Conservation (phyloP, 192 early-diverging fungal species). For the Mortierella antarctica region DNA sequence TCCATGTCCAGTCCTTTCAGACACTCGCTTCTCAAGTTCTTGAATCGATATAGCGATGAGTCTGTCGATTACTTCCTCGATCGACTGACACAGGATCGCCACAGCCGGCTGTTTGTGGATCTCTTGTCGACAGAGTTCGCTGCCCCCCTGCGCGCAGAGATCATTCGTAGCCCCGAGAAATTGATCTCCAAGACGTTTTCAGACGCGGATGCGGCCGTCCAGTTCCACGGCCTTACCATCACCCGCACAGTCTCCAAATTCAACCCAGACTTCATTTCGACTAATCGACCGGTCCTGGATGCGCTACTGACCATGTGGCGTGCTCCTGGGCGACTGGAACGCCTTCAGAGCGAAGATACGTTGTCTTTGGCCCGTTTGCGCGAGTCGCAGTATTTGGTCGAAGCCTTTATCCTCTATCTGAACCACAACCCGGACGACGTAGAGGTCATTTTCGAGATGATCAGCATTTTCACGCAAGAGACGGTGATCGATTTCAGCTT, state of each 20-base stretch:
- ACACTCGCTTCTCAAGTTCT: constrained; percentile 86
- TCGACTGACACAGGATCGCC: constrained; percentile 67
- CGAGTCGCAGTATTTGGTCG: constrained; percentile 71
- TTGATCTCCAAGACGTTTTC: constrained; percentile 62
- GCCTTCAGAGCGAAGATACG: constrained; percentile 58
- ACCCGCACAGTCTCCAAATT: constrained; percentile 64
- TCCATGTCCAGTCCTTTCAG: constrained; percentile 94
- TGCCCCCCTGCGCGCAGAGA: constrained; percentile 70
- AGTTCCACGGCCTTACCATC: constrained; percentile 70
- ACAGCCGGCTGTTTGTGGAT: constrained; percentile 74
- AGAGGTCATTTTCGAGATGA: constrained; percentile 78
- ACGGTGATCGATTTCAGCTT: constrained; percentile 73
- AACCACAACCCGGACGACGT: constrained; percentile 71
- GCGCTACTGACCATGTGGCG: constrained; percentile 63
- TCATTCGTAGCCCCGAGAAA: constrained; percentile 65
- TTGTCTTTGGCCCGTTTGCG: constrained; percentile 50
- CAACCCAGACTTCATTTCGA: constrained; percentile 64
- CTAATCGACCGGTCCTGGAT: constrained; percentile 60
- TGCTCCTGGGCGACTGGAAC: constrained; percentile 55
- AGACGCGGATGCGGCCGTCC: constrained; percentile 48
- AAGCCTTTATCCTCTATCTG: constrained; percentile 79
- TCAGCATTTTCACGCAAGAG: constrained; percentile 74
- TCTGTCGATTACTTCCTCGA: constrained; percentile 87
- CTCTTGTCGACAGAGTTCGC: constrained; percentile 66
- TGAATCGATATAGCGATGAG: constrained; percentile 91